Conservation (phyloP, 2,329 filamentous ascomycete species). For the Hymenoscyphus linearis region DNA sequence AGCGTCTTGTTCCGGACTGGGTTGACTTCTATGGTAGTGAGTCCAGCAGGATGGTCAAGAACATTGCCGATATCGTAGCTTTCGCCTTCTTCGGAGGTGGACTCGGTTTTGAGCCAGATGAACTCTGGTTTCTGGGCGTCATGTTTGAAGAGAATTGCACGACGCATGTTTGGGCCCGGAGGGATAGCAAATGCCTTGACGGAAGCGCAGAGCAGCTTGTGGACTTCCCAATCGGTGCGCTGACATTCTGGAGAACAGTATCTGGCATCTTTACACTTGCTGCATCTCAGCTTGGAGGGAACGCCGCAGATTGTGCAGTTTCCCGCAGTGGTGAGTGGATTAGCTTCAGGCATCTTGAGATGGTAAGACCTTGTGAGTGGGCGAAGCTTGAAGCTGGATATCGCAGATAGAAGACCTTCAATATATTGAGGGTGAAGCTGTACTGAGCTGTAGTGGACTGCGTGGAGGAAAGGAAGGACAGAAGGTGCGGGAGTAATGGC, state of each 20-base stretch:
- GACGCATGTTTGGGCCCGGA: neutral
- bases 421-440: too few relatives aligned
- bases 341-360: neutral
- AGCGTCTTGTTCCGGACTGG: neutral
- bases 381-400: too few relatives aligned
- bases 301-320: neutral
- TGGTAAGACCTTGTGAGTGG: too few relatives aligned
- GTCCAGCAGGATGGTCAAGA: neutral
- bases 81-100: neutral
- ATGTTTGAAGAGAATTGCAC: neutral
- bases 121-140: neutral
- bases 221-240: neutral
- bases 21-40: neutral
- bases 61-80: neutral
- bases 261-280: neutral
- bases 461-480: too few relatives aligned
- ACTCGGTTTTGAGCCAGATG: neutral
- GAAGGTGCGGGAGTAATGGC: too few relatives aligned
- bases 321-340: neutral
- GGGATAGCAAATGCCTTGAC: neutral
- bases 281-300: neutral
- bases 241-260: conserved; percentile 1
- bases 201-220: neutral
- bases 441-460: too few relatives aligned
- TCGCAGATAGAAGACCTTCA: too few relatives aligned